phyloP scores from a whole-genome alignment of 2,329 filamentous ascomycete species.

The Uncinocarpus reesii region DNA sequence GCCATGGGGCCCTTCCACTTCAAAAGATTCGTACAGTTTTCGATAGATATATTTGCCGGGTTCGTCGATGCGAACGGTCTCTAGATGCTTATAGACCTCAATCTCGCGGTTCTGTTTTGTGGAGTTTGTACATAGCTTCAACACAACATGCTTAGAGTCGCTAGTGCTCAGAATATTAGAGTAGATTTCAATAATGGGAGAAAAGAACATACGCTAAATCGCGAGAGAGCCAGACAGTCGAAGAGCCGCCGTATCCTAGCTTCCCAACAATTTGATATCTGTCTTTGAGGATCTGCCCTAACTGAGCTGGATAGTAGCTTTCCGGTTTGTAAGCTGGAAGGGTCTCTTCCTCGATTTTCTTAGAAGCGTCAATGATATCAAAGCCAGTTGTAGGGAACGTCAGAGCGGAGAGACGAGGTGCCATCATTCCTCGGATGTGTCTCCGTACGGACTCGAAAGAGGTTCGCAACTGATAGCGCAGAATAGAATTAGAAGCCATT shows the following conservation, averaged over 20 bases:
- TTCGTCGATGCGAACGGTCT: neutral
- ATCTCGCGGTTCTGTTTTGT: neutral
- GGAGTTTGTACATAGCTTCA: neutral
- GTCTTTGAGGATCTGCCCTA: neutral
- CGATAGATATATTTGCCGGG: conserved; percentile 1
- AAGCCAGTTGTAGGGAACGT: too few relatives aligned
- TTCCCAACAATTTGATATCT: conserved; percentile 17
- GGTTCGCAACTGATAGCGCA: too few relatives aligned
- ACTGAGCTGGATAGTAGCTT: conserved; percentile 3
- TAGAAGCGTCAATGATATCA: too few relatives aligned
- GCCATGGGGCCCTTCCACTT: conserved; percentile 9
- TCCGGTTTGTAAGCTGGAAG: conserved; percentile 2
- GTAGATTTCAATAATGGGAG: neutral
- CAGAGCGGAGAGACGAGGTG: too few relatives aligned
- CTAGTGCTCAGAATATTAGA: neutral
- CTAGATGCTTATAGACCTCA: neutral
- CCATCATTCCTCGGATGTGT: too few relatives aligned
- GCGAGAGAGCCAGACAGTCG: conserved; percentile 18
- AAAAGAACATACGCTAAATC: conserved; percentile 11
- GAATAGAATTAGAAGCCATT: too few relatives aligned
- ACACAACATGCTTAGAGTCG: neutral
- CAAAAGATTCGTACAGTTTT: conserved; percentile 12
- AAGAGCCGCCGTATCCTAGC: conserved; percentile 18
- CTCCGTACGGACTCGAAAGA: too few relatives aligned
- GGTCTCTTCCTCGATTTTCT: conserved; percentile 7